Conservation (phyloP, 257 asterid genomes). For the Scutellaria baicalensis region DNA sequence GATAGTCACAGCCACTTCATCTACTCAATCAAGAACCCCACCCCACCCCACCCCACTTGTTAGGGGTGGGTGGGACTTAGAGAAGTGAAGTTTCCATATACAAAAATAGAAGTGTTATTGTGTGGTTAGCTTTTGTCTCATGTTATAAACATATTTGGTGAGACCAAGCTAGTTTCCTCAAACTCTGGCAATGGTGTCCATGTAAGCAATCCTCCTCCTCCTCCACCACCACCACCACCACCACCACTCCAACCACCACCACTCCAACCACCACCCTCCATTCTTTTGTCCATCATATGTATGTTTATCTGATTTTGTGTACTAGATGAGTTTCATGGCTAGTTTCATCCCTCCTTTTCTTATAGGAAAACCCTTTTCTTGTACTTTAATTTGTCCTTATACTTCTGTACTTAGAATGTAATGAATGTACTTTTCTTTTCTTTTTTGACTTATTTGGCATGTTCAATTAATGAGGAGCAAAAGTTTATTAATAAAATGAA, state of each 20-base stretch:
- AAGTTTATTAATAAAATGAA: too few relatives aligned
- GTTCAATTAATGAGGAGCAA: too few relatives aligned
- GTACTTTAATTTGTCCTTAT: too few relatives aligned
- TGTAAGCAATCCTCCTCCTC: neutral
- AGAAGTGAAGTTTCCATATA: conserved; percentile 14
- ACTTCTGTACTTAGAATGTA: too few relatives aligned
- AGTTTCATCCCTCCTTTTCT: neutral
- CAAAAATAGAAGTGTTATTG: neutral
- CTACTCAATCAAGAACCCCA: neutral
- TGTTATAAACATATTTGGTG: neutral
- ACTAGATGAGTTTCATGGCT: neutral
- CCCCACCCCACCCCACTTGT: neutral
- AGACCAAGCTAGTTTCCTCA: conserved; percentile 4
- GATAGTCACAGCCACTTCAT: conserved; percentile 6
- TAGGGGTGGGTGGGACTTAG: neutral
- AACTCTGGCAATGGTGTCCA: conserved; percentile 5
- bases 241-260: too few relatives aligned
- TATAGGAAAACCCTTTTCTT: too few relatives aligned
- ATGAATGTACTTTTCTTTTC: too few relatives aligned
- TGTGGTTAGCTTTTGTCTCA: conserved; percentile 6
- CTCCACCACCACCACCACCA: too few relatives aligned
- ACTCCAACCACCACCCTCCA: neutral
- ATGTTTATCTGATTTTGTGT: neutral
- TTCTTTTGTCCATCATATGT: neutral
- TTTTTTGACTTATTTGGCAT: too few relatives aligned